Conservation (phyloP, 2,329 filamentous ascomycete species). For the Xenoacremonium recifei region DNA sequence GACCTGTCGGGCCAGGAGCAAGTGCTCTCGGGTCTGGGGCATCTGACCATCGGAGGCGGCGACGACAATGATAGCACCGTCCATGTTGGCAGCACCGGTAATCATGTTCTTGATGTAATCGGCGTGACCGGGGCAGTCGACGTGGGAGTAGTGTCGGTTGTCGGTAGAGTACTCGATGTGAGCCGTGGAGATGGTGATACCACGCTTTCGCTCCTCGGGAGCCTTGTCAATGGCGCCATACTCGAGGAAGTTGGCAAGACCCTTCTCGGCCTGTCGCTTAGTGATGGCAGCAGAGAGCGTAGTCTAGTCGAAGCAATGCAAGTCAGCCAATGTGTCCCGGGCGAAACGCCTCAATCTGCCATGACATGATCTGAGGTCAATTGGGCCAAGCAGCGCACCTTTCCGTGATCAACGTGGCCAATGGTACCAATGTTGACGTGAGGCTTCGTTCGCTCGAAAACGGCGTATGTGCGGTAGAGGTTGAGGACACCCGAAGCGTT, state of each 20-base stretch:
- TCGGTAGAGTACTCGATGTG: slow-evolving; percentile 99
- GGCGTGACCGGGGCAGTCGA: slow-evolving; percentile 99
- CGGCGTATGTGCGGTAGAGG: slow-evolving; percentile 63
- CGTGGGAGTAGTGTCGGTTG: slow-evolving; percentile 94
- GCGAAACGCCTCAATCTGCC: neutral
- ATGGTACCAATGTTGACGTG: slow-evolving; percentile 99
- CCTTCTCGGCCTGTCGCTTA: slow-evolving; percentile 95
- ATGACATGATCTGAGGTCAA: neutral
- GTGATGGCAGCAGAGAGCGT: slow-evolving; percentile 98
- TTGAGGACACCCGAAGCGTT: slow-evolving; percentile 64
- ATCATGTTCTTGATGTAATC: slow-evolving; percentile 99
- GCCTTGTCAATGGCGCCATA: slow-evolving; percentile 99
- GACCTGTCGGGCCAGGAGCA: slow-evolving; percentile 96
- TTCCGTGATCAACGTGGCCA: slow-evolving; percentile 99
- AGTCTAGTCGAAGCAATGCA: slow-evolving; percentile 58
- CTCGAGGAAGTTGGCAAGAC: slow-evolving; percentile 89
- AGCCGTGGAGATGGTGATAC: slow-evolving; percentile 98
- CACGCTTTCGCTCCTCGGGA: slow-evolving; percentile 98
- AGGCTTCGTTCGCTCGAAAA: slow-evolving; percentile 88
- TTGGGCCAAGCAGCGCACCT: slow-evolving; percentile 57
- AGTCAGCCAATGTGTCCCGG: slow-evolving; percentile 16
- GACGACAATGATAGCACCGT: slow-evolving; percentile 97
- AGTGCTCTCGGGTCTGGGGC: slow-evolving; percentile 98
- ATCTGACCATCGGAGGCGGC: slow-evolving; percentile 98
- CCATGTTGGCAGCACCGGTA: slow-evolving; percentile 98